These are phyloP conservation scores for Pseudogymnoascus sp. DNA, from an alignment of 2,329 filamentous ascomycete species.

Conservation along the genomic window DNA sequence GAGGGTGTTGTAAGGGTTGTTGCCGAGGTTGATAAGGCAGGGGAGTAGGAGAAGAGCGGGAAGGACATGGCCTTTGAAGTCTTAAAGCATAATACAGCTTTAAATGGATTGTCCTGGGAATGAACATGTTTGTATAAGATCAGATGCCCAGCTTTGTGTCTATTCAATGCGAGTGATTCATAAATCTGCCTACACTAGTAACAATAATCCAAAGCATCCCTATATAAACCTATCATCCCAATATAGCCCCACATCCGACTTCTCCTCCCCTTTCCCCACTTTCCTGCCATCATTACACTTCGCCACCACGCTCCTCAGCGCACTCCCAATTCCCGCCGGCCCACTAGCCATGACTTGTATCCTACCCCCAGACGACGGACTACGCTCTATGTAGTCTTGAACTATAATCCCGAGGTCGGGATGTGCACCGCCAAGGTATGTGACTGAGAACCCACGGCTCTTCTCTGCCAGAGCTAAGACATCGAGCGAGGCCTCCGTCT, in stretches of 20 bases:
- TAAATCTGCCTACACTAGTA: not conserved
- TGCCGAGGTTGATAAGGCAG: conserved; percentile 15
- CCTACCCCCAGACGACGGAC: conserved; percentile 34
- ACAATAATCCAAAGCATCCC: not conserved
- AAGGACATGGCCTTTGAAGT: not conserved
- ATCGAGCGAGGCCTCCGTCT: conserved; percentile 22
- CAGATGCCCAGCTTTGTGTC: too few species aligned
- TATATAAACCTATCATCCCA: conserved; percentile 45
- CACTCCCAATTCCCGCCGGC: conserved; percentile 50
- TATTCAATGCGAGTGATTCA: not conserved
- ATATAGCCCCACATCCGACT: conserved; percentile 46
- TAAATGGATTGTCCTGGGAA: not conserved
- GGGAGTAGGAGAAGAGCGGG: not conserved
- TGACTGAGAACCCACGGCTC: conserved; percentile 13
- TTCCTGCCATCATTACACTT: conserved; percentile 40
- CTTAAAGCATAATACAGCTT: not conserved
- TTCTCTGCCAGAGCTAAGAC: not conserved
- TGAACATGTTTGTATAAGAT: not conserved
- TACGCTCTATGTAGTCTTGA: conserved; percentile 39
- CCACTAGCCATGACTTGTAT: conserved; percentile 53
- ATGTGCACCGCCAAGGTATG: conserved; percentile 26
- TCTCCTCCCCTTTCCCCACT: conserved; percentile 50
- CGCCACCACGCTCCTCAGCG: conserved; percentile 46
- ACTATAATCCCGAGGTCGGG: conserved; percentile 41
- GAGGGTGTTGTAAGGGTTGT: conserved; percentile 25